phyloP scores from a whole-genome alignment of 148 eudicot species.

The Chenopodium formosanum region DNA sequence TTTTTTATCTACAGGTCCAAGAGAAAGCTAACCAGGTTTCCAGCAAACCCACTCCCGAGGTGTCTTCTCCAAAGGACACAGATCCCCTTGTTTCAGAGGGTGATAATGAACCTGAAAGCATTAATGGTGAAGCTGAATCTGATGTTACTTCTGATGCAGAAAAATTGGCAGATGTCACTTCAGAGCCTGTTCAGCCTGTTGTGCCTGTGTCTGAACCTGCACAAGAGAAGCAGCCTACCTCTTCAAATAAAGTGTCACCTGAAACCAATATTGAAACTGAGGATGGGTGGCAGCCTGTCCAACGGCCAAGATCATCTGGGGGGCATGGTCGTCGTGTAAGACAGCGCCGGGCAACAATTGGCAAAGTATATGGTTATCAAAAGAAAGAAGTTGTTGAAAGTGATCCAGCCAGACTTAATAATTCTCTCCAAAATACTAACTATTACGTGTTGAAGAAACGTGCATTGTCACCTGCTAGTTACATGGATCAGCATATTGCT shows the following conservation, averaged over 20 bases:
- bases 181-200: slow-evolving; percentile 29
- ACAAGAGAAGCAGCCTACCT: slow-evolving; percentile 25
- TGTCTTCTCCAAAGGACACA: slow-evolving; percentile 44
- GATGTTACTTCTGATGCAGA: slow-evolving; percentile 32
- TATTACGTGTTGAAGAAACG: slow-evolving; percentile 76
- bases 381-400: slow-evolving; percentile 72
- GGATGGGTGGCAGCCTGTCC: slow-evolving; percentile 97
- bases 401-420: slow-evolving; percentile 54
- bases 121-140: slow-evolving; percentile 25
- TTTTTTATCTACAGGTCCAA: slow-evolving; percentile 44
- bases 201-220: slow-evolving; percentile 43
- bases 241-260: slow-evolving; percentile 36
- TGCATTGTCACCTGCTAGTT: slow-evolving; percentile 54
- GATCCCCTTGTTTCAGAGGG: slow-evolving; percentile 34
- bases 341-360: slow-evolving; percentile 56
- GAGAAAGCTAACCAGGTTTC: slow-evolving; percentile 55
- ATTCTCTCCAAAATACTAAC: slow-evolving; percentile 51
- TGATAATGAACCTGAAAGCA: slow-evolving; percentile 36
- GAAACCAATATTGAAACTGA: slow-evolving; percentile 74
- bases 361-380: slow-evolving; percentile 67
- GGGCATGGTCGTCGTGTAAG: slow-evolving; percentile 67
- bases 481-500: slow-evolving; percentile 55
- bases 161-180: slow-evolving; percentile 6
- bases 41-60: slow-evolving; percentile 44
- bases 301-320: slow-evolving; percentile 84